These are phyloP conservation scores for Saururus chinensis DNA, from an alignment of 164 flowering plant species.

Conservation along the genomic window DNA sequence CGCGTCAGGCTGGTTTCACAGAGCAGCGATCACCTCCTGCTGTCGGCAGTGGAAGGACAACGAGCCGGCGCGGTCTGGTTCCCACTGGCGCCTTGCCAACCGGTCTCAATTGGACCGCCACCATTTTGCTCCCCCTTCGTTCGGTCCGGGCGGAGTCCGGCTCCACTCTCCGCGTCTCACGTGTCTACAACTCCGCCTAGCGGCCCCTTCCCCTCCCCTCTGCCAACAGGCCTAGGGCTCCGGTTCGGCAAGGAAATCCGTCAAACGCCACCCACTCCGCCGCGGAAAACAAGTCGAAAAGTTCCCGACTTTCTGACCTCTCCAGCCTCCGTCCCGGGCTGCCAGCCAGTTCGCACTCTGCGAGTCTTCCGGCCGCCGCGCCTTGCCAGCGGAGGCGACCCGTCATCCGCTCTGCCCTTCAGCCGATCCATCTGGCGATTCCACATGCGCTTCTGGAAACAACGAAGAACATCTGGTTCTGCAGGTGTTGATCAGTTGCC, in stretches of 20 bases:
- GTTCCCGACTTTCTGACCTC: background rate
- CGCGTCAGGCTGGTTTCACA: no score
- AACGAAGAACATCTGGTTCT: background rate
- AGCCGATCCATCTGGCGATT: background rate
- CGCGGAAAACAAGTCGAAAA: slow-evolving; percentile 11
- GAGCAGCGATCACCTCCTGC: no score
- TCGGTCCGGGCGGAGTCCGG: no score
- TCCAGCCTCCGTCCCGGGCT: no score
- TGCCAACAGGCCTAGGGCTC: slow-evolving; percentile 12
- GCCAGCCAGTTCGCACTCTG: no score
- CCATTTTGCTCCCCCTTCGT: no score
- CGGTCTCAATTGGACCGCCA: no score
- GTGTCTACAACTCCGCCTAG: slow-evolving; percentile 83
- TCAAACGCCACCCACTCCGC: slow-evolving; percentile 7
- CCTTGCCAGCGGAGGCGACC: background rate
- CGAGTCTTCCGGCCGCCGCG: no score
- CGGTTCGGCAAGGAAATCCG: slow-evolving; percentile 7
- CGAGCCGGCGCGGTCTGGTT: no score
- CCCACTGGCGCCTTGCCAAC: no score
- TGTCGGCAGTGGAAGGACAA: no score
- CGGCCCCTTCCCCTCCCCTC: slow-evolving; percentile 10
- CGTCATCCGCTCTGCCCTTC: background rate
- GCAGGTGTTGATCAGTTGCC: background rate
- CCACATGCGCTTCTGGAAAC: background rate
- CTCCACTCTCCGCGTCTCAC: slow-evolving; percentile 37